Base-by-base conservation (phyloP, 768 basidiomycete genomes). In the Steccherinum ochraceum region DNA sequence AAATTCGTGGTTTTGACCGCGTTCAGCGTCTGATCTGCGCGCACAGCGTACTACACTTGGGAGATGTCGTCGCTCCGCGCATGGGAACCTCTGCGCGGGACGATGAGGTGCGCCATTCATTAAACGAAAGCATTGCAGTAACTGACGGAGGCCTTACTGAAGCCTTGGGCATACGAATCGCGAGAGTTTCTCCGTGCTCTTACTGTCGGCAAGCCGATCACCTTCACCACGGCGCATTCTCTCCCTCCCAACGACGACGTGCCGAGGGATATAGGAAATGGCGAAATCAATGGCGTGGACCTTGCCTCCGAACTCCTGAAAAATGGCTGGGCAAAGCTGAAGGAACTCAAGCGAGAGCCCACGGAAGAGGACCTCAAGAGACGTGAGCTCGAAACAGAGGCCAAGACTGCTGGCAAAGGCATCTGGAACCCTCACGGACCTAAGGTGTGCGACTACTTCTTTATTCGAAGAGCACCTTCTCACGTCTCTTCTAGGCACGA, bases 151-250 rank as follows among this genome's bases (percentile, higher is more conserved):
- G 24, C 19, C 12, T 49, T 3, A 30, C 24, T 43, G 5, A 56
- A 95, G 90, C 81, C 85, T 4, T 93, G 86, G 83, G 89, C 95
- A 2, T 96, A 86, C 66, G 90, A 94, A 64, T 81, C 93, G 44
- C 86, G 96, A 57, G 96, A 97, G 69, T 96, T 86, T 69, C 74
- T 98, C 27, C 86, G 96, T 40, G 72, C 83, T 20, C 70, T 93
- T 43, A 74, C 83, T 11, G 92, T 97, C 46, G 95, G 94, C 56
- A 97, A 96, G 65, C 84, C 94, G 67, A 76, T 97, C 60, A 77
- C 84, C 0, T 96, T 95, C 69, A 78, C 76, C 21, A 83, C 93
- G 7, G 80, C 81, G 21, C 91, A 96, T 67, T 83, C 85, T 39
- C 71, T 96, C 40, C 78, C 89, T 10, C 69, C 84, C 7, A 84